Percentiles rank a stretch among this genome's conserved stretches.
Evolutionary conservation across 768 basidiomycete species (phyloP).

Genomic region (Amanita rubescens): DNA sequence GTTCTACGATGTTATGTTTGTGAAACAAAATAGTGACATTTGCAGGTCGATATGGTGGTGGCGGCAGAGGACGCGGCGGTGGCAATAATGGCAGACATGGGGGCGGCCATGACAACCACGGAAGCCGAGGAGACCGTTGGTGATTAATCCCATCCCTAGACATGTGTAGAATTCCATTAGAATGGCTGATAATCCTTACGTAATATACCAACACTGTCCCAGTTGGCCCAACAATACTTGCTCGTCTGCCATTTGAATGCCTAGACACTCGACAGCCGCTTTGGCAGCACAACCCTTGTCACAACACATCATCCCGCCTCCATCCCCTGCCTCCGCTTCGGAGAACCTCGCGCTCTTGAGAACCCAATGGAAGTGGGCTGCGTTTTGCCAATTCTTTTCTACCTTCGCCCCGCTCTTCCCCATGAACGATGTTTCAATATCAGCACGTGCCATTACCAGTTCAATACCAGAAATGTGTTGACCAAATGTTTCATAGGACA

Average conservation of each 20-base stretch:
- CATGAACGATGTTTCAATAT: slow-evolving; percentile 61
- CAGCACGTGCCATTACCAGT: slow-evolving; percentile 33
- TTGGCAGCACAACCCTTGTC: slow-evolving; percentile 14
- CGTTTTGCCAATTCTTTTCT: slow-evolving; percentile 84
- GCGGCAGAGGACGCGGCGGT: slow-evolving; percentile 36
- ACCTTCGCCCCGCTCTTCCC: slow-evolving; percentile 73
- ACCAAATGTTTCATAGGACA: slow-evolving; percentile 40
- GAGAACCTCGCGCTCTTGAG: slow-evolving; percentile 51
- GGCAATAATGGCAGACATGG: slow-evolving; percentile 39
- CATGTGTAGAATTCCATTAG: slow-evolving; percentile 18
- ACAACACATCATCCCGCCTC: slow-evolving; percentile 16
- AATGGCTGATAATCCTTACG: slow-evolving; percentile 14
- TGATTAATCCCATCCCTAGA: slow-evolving; percentile 6
- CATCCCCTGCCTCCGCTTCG: slow-evolving; percentile 9
- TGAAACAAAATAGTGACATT: background rate
- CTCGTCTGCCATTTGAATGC: slow-evolving; percentile 30
- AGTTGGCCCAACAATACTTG: background rate
- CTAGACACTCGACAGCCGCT: slow-evolving; percentile 43
- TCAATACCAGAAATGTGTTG: slow-evolving; percentile 6
- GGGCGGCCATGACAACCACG: slow-evolving; percentile 32
- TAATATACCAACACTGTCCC: slow-evolving; percentile 12
- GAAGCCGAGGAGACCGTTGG: slow-evolving; percentile 27
- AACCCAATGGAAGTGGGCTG: slow-evolving; percentile 89
- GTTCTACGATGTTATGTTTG: slow-evolving; percentile 16
- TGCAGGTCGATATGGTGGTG: slow-evolving; percentile 29